Conservation (phyloP, 139 green algal species). For the Chlorella ohadii region DNA sequence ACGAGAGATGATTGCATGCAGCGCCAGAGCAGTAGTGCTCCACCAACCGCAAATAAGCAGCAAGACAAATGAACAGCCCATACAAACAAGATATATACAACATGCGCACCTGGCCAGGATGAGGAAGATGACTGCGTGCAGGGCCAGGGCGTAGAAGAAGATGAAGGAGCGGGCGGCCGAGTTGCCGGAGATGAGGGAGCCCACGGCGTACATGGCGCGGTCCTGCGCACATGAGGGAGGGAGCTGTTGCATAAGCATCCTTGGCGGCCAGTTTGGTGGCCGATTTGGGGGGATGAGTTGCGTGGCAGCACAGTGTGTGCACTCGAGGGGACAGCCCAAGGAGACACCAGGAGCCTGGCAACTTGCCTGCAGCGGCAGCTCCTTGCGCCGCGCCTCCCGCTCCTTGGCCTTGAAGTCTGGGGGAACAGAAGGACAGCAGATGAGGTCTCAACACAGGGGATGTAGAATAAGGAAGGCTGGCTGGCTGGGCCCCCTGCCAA, state of each 20-base stretch:
- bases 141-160: slow-evolving; percentile 84
- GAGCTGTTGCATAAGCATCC: not conserved
- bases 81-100: not conserved
- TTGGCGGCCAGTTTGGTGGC: not conserved
- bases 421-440: not conserved
- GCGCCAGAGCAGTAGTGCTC: no score
- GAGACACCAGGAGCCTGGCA: no score
- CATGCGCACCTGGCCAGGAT: slow-evolving; percentile 62
- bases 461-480: no score
- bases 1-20: not conserved
- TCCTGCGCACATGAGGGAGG: not conserved
- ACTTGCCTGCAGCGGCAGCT: slow-evolving; percentile 34
- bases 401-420: slow-evolving; percentile 52
- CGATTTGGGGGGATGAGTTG: no score
- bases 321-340: no score
- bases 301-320: no score
- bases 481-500: no score
- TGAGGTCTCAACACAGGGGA: no score
- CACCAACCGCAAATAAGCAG: no score
- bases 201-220: slow-evolving; percentile 39
- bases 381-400: slow-evolving; percentile 35
- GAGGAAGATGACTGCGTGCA: slow-evolving; percentile 85
- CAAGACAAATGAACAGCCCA: no score
- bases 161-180: slow-evolving; percentile 46
- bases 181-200: slow-evolving; percentile 53